phyloP scores from a whole-genome alignment of 371 early-diverging fungal species.

The Zychaea mexicana region DNA sequence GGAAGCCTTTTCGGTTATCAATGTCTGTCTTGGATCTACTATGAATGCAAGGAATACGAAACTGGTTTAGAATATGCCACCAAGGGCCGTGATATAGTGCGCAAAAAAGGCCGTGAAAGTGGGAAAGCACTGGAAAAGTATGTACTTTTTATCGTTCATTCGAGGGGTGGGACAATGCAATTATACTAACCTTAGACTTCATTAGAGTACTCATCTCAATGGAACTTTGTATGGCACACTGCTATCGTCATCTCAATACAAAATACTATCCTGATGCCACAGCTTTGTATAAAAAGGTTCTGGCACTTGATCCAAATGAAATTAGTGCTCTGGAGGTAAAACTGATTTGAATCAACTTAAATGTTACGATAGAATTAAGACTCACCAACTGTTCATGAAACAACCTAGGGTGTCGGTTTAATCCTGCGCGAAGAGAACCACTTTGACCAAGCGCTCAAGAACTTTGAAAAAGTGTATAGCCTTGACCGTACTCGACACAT shows the following conservation, averaged over 20 bases:
- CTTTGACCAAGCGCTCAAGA: slow-evolving; percentile 54
- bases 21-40: slow-evolving; percentile 57
- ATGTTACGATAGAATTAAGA: not conserved
- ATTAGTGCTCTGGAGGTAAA: slow-evolving; percentile 55
- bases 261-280: slow-evolving; percentile 56
- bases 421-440: slow-evolving; percentile 41
- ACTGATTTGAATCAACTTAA: too few species aligned
- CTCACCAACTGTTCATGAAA: not conserved
- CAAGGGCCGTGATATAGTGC: slow-evolving; percentile 47
- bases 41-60: slow-evolving; percentile 57
- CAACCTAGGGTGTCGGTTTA: slow-evolving; percentile 44
- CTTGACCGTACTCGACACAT: slow-evolving; percentile 49
- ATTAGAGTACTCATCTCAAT: slow-evolving; percentile 56
- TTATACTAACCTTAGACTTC: not conserved
- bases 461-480: slow-evolving; percentile 53
- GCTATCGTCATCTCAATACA: slow-evolving; percentile 56
- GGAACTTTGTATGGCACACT: slow-evolving; percentile 66
- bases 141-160: not conserved
- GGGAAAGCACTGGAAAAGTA: slow-evolving; percentile 46
- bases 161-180: too few species aligned
- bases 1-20: slow-evolving; percentile 54
- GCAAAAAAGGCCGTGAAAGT: slow-evolving; percentile 29
- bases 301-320: slow-evolving; percentile 48
- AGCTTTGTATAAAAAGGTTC: slow-evolving; percentile 54
- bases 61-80: slow-evolving; percentile 65